Evolutionary conservation across 2,329 filamentous ascomycete species (phyloP).

Genomic region (Claviceps pazoutovae): DNA sequence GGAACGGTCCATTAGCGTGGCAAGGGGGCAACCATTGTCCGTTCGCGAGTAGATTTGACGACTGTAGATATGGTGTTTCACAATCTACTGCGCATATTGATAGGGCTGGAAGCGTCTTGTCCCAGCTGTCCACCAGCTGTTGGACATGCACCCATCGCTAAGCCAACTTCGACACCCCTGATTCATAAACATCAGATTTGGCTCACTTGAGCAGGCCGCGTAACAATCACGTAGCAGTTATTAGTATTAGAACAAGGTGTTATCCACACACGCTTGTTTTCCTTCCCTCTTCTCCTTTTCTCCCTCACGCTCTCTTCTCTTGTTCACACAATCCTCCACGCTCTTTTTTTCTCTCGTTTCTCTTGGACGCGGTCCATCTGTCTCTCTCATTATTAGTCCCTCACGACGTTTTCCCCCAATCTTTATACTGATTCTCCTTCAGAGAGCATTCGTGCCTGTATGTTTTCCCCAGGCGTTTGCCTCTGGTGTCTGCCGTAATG

Average conservation of each 20-base stretch:
- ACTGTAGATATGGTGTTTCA: not conserved
- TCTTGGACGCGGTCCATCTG: not conserved
- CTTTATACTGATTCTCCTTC: not conserved
- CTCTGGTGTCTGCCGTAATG: not conserved
- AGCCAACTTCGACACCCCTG: not conserved
- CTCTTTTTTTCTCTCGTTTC: slow-evolving; percentile 1
- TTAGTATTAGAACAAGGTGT: not conserved
- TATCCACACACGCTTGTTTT: not conserved
- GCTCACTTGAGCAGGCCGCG: slow-evolving; percentile 1
- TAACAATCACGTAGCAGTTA: not conserved
- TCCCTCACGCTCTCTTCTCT: not conserved
- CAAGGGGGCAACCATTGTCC: not conserved
- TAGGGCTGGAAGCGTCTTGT: not conserved
- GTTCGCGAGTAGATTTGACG: not conserved
- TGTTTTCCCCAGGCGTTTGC: slow-evolving; percentile 2
- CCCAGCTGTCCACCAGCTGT: slow-evolving; percentile 5
- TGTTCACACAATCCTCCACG: not conserved
- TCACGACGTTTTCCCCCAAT: not conserved
- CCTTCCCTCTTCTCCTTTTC: not conserved
- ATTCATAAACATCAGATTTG: slow-evolving; percentile 2
- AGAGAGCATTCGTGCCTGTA: not conserved
- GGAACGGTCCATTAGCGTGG: not conserved
- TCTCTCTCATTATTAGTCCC: not conserved
- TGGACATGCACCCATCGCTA: not conserved
- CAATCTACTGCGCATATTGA: not conserved